Evolutionary conservation across 441 rosid genomes (phyloP), one percentile per base, ranked within the genome.

Genomic region (Hura crepitans): DNA sequence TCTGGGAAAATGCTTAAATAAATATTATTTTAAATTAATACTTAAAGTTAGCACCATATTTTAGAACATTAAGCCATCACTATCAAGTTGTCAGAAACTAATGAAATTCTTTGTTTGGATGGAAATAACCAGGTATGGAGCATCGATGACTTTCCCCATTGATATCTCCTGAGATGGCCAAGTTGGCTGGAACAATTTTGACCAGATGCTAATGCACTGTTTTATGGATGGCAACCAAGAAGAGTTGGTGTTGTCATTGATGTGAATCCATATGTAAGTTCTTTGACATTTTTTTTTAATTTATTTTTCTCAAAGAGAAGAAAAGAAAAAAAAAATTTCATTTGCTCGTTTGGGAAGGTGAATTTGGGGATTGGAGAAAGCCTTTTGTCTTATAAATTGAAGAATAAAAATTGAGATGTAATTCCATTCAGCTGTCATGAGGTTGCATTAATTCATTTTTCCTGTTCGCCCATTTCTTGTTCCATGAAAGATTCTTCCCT

Each of bases 141-240:
- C 78, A 42, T 69, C 74, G 78, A 75, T 77, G 74, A 83, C n/a
- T 51, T 62, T 50, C 47, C 46, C 66, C 28, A 58, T 43, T 72
- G 80, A 51, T 46, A 46, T 72, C 64, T 54, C 75, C 68, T 63
- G 75, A 45, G 57, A 39, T 23, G 70, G 78, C 77, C 71, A 6
- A 73, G n/a, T n/a, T 60, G 80, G 79, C 83, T 70, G 67, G 79
- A 73, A 71, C 77, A 73, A 71, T 79, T 79, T 85, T 79, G 83
- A 78, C 80, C 74, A 65, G 69, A 72, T 73, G 66, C 75, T 59
- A 69, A 43, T 28, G 45, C 72, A 62, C 65, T 33, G 72, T 65
- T 51, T 20, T 47, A 62, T 18, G 56, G 80, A 35, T 59, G 6
- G 73, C 63, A 69, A 62, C 65, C 45, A 64, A 71, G 62, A 72